Evolutionary conservation across 2,329 filamentous ascomycete species (phyloP), one percentile per base, ranked within the genome.

Genomic region (Coniochaeta sp.): DNA sequence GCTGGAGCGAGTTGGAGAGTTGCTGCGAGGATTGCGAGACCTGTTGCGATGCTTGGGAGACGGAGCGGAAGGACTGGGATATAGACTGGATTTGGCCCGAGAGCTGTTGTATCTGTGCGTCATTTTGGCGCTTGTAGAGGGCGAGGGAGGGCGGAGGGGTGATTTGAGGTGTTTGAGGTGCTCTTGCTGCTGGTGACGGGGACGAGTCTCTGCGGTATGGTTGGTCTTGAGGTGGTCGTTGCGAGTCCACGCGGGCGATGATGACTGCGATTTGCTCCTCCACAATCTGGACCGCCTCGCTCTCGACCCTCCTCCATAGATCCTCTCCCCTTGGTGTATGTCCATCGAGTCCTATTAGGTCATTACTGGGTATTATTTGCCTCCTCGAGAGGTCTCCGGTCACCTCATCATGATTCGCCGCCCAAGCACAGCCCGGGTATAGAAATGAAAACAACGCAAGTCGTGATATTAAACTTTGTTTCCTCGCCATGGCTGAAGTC

Each of bases 41-140:
- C 58, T 72, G 70, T 56, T 72, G 71, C 40, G 68, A 70, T 1
- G 70, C 69, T 58, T 72, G 71, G 57, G 67, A 69, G 59, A 72
- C 69, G 1, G 61, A 62, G 10, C 69, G 70, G 32, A 66, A 72
- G 26, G 65, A 62, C 50, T 68, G 52, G 56, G 69, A 70, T 22
- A 73, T 66, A 26, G 70, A 71, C 47, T 68, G 65, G 55, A 73
- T 66, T 61, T 70, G 67, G 26, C 62, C 60, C 59, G 66, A 67
- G 47, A 70, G 64, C 6, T 66, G 65, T 44, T 62, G 57, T 34
- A 70, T 61, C 62, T 70, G 67, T 30, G 62, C 65, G 38, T 66
- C 55, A 32, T 67, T 61, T 55, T 71, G 69, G 7, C 65, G 64
- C 19, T n/a, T 47, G 54, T 34, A 38, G 34, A 56, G 30, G 54